Percentiles rank a stretch among this genome's conserved stretches.
Conservation (phyloP, 225 moss, liverwort and hornwort genomes). For the Polytrichum commune region DNA sequence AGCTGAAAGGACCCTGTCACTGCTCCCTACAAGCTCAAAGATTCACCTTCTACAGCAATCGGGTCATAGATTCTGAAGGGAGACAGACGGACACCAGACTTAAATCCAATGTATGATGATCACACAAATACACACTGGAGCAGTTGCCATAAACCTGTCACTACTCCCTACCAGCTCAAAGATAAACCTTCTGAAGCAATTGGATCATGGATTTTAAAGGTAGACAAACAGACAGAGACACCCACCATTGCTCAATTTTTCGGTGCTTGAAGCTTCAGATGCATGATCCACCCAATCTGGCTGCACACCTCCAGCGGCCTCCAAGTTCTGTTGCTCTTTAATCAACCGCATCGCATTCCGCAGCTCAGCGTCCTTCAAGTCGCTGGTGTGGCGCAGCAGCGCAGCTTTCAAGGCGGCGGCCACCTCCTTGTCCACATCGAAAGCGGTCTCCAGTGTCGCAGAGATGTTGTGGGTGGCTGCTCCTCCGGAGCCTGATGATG, state of each 20-base stretch:
- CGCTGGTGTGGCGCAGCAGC: constrained; percentile 23
- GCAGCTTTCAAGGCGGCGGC: constrained; percentile 34
- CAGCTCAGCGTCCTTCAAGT: constrained; percentile 36
- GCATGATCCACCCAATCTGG: constrained; percentile 30
- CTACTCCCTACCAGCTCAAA: too few relatives aligned
- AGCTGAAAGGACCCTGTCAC: too few relatives aligned
- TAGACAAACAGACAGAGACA: too few relatives aligned
- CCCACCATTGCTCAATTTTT: background rate
- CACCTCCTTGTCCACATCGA: constrained; percentile 44
- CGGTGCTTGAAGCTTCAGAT: constrained; percentile 9
- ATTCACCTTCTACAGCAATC: too few relatives aligned
- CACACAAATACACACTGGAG: too few relatives aligned
- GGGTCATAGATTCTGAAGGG: too few relatives aligned
- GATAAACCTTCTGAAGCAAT: too few relatives aligned
- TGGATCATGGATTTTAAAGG: too few relatives aligned
- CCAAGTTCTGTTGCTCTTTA: constrained; percentile 20
- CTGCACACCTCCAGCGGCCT: constrained; percentile 10
- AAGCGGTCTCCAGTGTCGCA: constrained; percentile 35
- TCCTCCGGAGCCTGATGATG: constrained; percentile 5
- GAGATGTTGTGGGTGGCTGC: constrained; percentile 13
- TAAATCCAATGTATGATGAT: too few relatives aligned
- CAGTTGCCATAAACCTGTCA: too few relatives aligned
- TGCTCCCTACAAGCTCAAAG: too few relatives aligned
- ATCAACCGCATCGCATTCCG: constrained; percentile 26
- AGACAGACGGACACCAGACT: too few relatives aligned